Evolutionary conservation across 371 early-diverging fungal genomes (phyloP), one percentile per base, ranked within the genome.

Genomic region (Lichtheimia hyalospora): DNA sequence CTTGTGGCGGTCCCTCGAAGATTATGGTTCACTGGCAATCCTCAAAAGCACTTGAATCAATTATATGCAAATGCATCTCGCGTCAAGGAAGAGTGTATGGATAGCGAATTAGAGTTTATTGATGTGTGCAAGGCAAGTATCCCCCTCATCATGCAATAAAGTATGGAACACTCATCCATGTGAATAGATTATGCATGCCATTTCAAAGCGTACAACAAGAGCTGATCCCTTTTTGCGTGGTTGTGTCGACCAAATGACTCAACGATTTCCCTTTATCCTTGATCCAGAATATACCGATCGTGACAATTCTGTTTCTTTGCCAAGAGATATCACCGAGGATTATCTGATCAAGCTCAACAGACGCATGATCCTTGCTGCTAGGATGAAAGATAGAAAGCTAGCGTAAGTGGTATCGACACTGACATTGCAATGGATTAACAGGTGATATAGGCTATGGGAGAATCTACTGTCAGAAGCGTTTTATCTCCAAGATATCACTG

Each of bases 1-100:
- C 77, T 96, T 49, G 95, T 97, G 0, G 88, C 91, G 20, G 81
- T 95, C 15, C 97, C 97, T 27, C 81, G 96, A 41, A 74, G 80
- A 54, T 71, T 96, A 42, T 96, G 96, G 96, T 85, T 83, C 62
- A 71, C 80, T 13, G 86, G 89, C 14, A 84, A 85, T 66, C 74
- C 81, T 18, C 71, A 64, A 20, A 82, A 84, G 20, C 83, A 82
- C 27, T 75, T 95, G 39, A 61, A 75, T n/a, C 80, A 84, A 21
- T 71, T 91, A 28, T 90, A 92, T 62, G 74, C 79, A 60, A 77
- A 82, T 14, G 93, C 92, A 0, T 82, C 89, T 52, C 70, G 74
- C 18, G 67, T 84, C 52, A 92, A 93, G 62, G 96, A 96, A 65
- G 86, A 84, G 56, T 72, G 81, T 39, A 82, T 88, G 52, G 90